Conservation (phyloP, 495 filamentous ascomycete genomes). For the Xylaria flabelliformis region DNA sequence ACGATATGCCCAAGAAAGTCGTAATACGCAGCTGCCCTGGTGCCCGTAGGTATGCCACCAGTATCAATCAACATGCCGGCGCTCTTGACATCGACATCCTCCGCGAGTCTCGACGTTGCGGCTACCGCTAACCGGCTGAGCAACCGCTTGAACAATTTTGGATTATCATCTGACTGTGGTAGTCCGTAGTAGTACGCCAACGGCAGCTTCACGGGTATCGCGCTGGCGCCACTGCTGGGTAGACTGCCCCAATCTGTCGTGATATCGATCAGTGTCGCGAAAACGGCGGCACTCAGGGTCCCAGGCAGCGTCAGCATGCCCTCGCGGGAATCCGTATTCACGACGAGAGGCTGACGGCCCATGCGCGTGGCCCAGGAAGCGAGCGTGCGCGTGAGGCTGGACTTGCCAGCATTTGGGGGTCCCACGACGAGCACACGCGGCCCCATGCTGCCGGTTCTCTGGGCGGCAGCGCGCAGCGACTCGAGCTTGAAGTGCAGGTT, state of each 20-base stretch:
- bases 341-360: constrained; percentile 79
- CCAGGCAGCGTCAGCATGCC: constrained; percentile 86
- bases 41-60: constrained; percentile 62
- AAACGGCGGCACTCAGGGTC: constrained; percentile 80
- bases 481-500: constrained; percentile 91
- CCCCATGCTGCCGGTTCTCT: constrained; percentile 59
- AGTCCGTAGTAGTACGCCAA: constrained; percentile 90
- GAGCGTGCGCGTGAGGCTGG: constrained; percentile 79
- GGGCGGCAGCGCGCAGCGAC: constrained; percentile 61
- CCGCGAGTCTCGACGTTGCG: constrained; percentile 76
- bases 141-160: constrained; percentile 73
- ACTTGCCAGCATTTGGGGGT: constrained; percentile 82
- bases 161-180: constrained; percentile 74
- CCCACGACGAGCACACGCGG: constrained; percentile 88
- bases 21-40: constrained; percentile 63
- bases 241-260: constrained; percentile 91
- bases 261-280: constrained; percentile 84
- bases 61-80: constrained; percentile 89
- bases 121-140: constrained; percentile 80
- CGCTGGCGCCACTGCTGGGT: constrained; percentile 87
- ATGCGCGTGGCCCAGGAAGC: constrained; percentile 79
- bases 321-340: constrained; percentile 86
- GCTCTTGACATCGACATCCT: constrained; percentile 71
- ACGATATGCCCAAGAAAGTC: constrained; percentile 78
- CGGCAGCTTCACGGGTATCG: constrained; percentile 87